These are phyloP conservation scores for Dictyophora rubrovolvata DNA, from an alignment of 768 basidiomycete genomes.

Conservation along the genomic window DNA sequence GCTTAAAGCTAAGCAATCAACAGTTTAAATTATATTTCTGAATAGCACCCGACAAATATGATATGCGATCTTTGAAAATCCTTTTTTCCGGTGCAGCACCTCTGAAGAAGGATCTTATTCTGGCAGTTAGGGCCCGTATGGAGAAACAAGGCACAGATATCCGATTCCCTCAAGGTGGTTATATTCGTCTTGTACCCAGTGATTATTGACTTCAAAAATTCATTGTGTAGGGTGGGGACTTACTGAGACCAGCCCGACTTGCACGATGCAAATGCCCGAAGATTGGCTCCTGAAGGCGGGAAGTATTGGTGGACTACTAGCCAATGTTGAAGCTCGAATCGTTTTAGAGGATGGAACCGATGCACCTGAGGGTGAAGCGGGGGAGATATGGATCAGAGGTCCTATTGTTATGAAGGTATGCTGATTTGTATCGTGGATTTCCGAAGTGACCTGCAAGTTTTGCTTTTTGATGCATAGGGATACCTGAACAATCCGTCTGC, in stretches of 20 bases:
- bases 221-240: background rate
- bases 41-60: conserved; percentile 42
- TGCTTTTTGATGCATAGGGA: conserved; percentile 15
- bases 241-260: conserved; percentile 69
- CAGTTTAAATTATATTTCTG: conserved; percentile 17
- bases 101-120: conserved; percentile 50
- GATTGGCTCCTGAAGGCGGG: conserved; percentile 45
- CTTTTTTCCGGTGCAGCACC: conserved; percentile 77
- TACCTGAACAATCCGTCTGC: conserved; percentile 32
- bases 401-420: conserved; percentile 34
- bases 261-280: conserved; percentile 41
- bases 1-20: background rate
- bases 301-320: conserved; percentile 56
- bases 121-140: conserved; percentile 32
- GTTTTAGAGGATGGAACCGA: conserved; percentile 41
- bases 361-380: conserved; percentile 35
- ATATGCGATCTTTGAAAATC: conserved; percentile 46
- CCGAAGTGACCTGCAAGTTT: background rate
- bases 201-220: no score
- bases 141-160: conserved; percentile 30
- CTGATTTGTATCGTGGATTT: background rate
- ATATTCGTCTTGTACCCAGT: background rate
- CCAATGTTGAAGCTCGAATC: conserved; percentile 67
- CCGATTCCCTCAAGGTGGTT: conserved; percentile 31
- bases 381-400: conserved; percentile 78